phyloP scores from a whole-genome alignment of 2,329 filamentous ascomycete species.

The Alternaria rosae region DNA sequence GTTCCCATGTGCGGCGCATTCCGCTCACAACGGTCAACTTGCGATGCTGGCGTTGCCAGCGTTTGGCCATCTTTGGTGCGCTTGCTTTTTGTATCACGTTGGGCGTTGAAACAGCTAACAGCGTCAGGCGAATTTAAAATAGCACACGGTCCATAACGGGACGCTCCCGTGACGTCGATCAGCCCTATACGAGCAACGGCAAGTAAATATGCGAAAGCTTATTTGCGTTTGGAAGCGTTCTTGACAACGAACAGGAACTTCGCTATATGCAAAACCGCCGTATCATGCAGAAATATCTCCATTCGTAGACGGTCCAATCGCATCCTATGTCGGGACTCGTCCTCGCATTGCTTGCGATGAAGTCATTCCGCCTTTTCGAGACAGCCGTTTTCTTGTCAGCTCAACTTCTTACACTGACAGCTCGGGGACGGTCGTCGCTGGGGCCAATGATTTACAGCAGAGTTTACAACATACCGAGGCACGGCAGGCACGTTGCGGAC shows the following conservation, averaged over 20 bases:
- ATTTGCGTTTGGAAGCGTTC: background rate
- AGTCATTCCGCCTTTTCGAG: background rate
- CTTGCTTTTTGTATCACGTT: conserved; percentile 9
- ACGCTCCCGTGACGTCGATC: conserved; percentile 10
- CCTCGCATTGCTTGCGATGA: background rate
- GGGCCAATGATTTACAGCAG: background rate
- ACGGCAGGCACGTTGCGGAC: background rate
- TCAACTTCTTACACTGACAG: conserved; percentile 11
- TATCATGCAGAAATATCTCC: background rate
- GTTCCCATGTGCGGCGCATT: background rate
- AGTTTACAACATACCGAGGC: conserved; percentile 2
- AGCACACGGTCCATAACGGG: conserved; percentile 1
- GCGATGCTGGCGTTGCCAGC: conserved; percentile 1
- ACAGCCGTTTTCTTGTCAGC: conserved; percentile 3
- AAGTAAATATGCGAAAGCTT: conserved; percentile 9
- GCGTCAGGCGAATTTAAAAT: conserved; percentile 6
- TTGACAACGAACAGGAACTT: background rate
- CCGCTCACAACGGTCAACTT: conserved; percentile 2
- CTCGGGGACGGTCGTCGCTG: background rate
- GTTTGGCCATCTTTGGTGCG: conserved; percentile 2
- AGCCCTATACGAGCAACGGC: conserved; percentile 1
- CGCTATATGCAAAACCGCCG: too few species aligned
- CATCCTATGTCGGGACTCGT: background rate
- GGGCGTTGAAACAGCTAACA: conserved; percentile 11
- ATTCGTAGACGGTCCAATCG: background rate